phyloP scores from a whole-genome alignment of 148 eudicot species.

The Camellia sinensis region DNA sequence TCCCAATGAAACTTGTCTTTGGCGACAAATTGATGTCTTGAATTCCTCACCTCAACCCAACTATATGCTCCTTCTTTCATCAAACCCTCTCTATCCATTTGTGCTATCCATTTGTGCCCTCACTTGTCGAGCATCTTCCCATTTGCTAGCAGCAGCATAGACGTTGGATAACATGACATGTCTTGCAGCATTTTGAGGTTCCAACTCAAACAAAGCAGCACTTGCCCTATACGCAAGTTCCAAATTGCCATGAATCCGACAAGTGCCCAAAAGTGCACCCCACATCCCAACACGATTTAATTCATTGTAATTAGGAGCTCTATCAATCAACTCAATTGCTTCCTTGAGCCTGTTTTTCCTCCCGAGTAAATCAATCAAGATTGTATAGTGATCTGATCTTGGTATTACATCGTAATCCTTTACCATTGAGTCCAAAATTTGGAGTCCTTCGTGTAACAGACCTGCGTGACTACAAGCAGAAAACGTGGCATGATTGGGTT shows the following conservation, averaged over 20 bases:
- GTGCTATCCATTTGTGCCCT: too few species aligned
- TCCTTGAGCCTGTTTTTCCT: conserved; percentile 51
- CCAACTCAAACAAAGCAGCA: too few species aligned
- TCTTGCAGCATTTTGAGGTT: too few species aligned
- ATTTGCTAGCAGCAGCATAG: conserved; percentile 45
- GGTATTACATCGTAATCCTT: conserved; percentile 33
- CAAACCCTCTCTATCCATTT: conserved; percentile 47
- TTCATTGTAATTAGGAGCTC: conserved; percentile 37
- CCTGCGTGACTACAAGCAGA: conserved; percentile 68
- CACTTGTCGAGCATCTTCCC: conserved; percentile 53
- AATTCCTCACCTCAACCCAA: conserved; percentile 62
- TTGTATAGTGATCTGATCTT: too few species aligned
- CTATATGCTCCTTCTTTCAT: conserved; percentile 60
- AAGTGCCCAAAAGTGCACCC: too few species aligned
- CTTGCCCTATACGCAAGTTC: too few species aligned
- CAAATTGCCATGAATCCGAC: too few species aligned
- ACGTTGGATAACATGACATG: too few species aligned
- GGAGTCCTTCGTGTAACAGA: conserved; percentile 43
- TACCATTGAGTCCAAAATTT: conserved; percentile 37
- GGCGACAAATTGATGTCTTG: too few species aligned
- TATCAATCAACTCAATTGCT: conserved; percentile 51
- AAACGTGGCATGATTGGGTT: conserved; percentile 59
- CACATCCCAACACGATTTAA: too few species aligned
- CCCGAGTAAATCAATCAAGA: too few species aligned
- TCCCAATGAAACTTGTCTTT: too few species aligned